Percentiles rank a stretch among this genome's conserved stretches.
Evolutionary conservation across 768 basidiomycete species (phyloP).

Genomic region (Amanita thiersii): DNA sequence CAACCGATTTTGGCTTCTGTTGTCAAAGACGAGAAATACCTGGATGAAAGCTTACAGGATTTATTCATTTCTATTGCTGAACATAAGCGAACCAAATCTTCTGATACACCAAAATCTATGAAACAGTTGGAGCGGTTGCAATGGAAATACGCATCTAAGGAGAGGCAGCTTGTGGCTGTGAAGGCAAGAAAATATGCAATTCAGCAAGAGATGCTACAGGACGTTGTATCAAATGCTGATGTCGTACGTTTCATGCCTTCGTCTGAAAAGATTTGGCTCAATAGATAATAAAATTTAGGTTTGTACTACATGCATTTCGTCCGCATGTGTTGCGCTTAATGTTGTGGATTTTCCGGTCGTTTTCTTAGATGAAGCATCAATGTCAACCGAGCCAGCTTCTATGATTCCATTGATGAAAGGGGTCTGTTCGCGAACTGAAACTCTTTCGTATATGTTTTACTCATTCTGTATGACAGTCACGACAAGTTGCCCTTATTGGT

Average conservation of each 20-base stretch:
- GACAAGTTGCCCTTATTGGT: slow-evolving; percentile 85
- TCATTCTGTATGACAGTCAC: slow-evolving; percentile 38
- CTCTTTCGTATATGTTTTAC: background rate
- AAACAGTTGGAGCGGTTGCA: slow-evolving; percentile 25
- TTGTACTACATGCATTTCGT: slow-evolving; percentile 83
- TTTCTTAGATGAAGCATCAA: slow-evolving; percentile 91
- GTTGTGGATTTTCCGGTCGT: slow-evolving; percentile 87
- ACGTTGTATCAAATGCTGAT: slow-evolving; percentile 59
- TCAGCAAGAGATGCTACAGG: slow-evolving; percentile 55
- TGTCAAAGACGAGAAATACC: slow-evolving; percentile 27
- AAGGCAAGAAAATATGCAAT: slow-evolving; percentile 43
- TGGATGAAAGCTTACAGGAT: slow-evolving; percentile 14
- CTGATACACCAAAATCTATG: slow-evolving; percentile 8
- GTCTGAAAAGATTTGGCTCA: background rate
- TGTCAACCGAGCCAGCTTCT: slow-evolving; percentile 92
- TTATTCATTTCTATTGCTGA: slow-evolving; percentile 13
- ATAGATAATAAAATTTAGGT: slow-evolving; percentile 35
- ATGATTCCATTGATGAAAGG: slow-evolving; percentile 93
- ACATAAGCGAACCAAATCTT: slow-evolving; percentile 9
- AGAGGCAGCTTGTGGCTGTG: slow-evolving; percentile 18
- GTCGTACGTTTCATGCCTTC: slow-evolving; percentile 43
- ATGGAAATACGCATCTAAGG: slow-evolving; percentile 18
- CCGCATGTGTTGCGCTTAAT: slow-evolving; percentile 56
- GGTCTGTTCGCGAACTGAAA: slow-evolving; percentile 36
- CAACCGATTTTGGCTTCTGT: slow-evolving; percentile 34